Evolutionary conservation across 257 asterid genomes (phyloP).

Genomic region (Fraxinus pennsylvanica): DNA sequence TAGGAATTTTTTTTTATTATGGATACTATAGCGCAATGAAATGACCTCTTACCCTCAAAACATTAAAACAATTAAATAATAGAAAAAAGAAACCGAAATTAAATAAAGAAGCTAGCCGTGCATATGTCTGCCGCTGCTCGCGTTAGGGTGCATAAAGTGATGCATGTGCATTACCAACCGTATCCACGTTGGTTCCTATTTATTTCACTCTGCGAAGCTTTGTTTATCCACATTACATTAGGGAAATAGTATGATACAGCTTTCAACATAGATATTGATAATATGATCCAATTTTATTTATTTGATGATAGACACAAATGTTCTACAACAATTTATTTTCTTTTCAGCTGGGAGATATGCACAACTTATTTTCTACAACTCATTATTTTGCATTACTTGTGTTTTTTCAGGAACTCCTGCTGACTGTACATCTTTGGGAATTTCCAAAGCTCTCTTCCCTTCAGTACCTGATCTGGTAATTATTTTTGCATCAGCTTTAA

Average conservation of each 20-base stretch:
- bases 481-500: background rate
- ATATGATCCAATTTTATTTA: background rate
- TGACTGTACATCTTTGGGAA: constrained; percentile 60
- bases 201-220: background rate
- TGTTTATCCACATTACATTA: background rate
- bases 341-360: background rate
- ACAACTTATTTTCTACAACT: background rate
- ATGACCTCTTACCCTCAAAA: background rate
- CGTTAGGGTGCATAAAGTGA: background rate
- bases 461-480: constrained; percentile 77
- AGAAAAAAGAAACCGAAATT: background rate
- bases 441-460: constrained; percentile 70
- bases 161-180: background rate
- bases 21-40: background rate
- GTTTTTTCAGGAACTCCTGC: constrained; percentile 22
- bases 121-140: background rate
- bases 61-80: background rate
- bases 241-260: background rate
- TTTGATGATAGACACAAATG: constrained; percentile 9
- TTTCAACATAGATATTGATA: background rate
- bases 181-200: background rate
- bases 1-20: background rate
- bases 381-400: background rate
- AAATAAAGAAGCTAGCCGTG: background rate
- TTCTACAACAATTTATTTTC: background rate